Conservation (phyloP, 768 basidiomycete genomes). For the Mrakia frigida region DNA sequence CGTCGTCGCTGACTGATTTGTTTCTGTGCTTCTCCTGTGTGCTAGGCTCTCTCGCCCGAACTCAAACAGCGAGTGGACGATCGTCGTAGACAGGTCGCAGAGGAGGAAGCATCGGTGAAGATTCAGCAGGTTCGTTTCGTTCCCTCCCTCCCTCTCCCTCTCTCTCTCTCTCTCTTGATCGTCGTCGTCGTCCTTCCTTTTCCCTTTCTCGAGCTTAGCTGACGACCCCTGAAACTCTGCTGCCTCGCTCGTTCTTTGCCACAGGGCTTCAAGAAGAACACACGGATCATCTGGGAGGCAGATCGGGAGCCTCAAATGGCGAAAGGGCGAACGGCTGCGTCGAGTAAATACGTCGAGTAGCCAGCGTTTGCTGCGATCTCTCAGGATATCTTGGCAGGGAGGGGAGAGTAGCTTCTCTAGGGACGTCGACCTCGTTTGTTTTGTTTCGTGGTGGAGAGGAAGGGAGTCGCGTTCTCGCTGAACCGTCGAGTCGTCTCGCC, state of each 20-base stretch:
- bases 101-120: neutral
- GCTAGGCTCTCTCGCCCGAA: conserved; percentile 18
- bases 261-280: conserved; percentile 25
- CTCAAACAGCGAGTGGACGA: conserved; percentile 28
- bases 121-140: conserved; percentile 19
- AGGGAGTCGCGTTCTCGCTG: neutral
- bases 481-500: neutral
- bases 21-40: no score
- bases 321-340: neutral
- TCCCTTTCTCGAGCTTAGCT: neutral
- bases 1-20: neutral
- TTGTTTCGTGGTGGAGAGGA: neutral
- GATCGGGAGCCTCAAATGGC: conserved; percentile 27
- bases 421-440: neutral
- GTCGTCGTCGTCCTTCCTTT: neutral
- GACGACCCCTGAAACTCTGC: neutral
- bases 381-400: neutral
- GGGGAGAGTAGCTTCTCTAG: neutral
- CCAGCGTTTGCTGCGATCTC: no score
- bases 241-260: neutral
- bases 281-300: conserved; percentile 30
- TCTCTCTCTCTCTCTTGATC: no score
- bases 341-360: neutral
- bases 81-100: neutral
- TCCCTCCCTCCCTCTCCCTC: no score